Evolutionary conservation across 306 rosid genomes (phyloP), one percentile per base, ranked within the genome.

Genomic region (Ammopiptanthus mongolicus): DNA sequence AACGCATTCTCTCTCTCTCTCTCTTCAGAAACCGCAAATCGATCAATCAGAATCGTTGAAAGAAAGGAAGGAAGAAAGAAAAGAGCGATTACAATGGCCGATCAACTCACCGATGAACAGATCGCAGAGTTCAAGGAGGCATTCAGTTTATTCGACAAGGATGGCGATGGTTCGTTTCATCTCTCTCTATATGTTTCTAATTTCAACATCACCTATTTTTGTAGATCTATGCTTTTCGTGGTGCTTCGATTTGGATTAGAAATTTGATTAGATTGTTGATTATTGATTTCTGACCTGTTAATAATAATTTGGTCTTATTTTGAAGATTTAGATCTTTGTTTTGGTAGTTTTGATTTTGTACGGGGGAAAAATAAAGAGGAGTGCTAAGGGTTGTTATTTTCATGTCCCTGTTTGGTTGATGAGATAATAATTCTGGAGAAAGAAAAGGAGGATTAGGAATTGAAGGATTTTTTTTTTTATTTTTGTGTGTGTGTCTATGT

Each of bases 81-180:
- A 18, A 42, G 21, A 39, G 47, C 78, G 63, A 57, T 48, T 52
- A 28, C 31, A 57, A 89, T 89, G 94, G 91, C 94, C 29, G 94
- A 89, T 77, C 94, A 89, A 68, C 91, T 89, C 65, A 87, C 89
- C 25, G 91, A 89, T 28, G 94, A 89, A 2, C 94, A 89, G 94
- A 89, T 89, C 89, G 79, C 94, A 25, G 94, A 89, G 88, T 89
- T 89, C 75, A 89, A 89, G 87, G 94, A 89, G 51, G 91, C 91
- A 17, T 89, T 89, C 80, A 87, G 94, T 68, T 77, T 89, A 59
- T 87, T 89, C 86, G 95, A 89, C 56, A 89, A 85, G 87, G 95
- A 89, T 48, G 91, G 95, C 69, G 91, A 87, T 34, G 95, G 95
- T 89, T 28, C 36, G 82, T 47, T 22, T 61, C 80, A 56, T 78